Conservation (phyloP, 2,329 filamentous ascomycete genomes). For the Xylaria multiplex region DNA sequence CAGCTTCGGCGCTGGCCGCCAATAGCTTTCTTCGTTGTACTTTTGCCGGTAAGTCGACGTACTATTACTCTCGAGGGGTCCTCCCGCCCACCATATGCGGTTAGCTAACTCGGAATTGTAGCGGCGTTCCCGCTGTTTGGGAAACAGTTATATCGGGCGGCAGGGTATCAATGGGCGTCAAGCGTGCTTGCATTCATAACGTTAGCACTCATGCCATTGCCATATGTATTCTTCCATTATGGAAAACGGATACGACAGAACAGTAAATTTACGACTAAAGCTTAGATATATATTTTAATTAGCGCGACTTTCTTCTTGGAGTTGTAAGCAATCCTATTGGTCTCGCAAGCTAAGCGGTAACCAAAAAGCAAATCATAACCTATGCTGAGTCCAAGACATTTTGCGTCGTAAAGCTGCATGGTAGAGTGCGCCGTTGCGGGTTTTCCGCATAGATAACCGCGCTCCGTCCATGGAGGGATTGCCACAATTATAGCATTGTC, state of each 20-base stretch:
- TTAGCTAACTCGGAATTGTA: conserved; percentile 42
- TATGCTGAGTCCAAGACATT: too few relatives aligned
- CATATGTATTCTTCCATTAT: conserved; percentile 70
- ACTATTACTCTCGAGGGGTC: background rate
- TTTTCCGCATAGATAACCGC: too few relatives aligned
- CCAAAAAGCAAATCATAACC: background rate
- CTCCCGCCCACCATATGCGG: background rate
- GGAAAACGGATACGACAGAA: conserved; percentile 66
- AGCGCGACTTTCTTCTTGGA: background rate
- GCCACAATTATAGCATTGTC: background rate
- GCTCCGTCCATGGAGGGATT: background rate
- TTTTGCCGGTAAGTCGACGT: conserved; percentile 70
- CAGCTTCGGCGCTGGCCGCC: conserved; percentile 81
- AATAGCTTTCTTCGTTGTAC: conserved; percentile 82
- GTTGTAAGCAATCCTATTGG: background rate
- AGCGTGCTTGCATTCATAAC: conserved; percentile 70
- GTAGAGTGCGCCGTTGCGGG: too few relatives aligned
- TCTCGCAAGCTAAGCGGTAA: background rate
- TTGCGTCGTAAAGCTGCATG: background rate
- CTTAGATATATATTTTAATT: background rate
- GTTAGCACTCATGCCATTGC: conserved; percentile 71
- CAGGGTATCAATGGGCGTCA: conserved; percentile 77
- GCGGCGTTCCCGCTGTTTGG: conserved; percentile 82
- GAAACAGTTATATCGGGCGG: conserved; percentile 73
- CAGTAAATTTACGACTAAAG: conserved; percentile 50